Evolutionary conservation across 352 stramenopile species (phyloP).

Genomic region (Thalassiosira oceanica): DNA sequence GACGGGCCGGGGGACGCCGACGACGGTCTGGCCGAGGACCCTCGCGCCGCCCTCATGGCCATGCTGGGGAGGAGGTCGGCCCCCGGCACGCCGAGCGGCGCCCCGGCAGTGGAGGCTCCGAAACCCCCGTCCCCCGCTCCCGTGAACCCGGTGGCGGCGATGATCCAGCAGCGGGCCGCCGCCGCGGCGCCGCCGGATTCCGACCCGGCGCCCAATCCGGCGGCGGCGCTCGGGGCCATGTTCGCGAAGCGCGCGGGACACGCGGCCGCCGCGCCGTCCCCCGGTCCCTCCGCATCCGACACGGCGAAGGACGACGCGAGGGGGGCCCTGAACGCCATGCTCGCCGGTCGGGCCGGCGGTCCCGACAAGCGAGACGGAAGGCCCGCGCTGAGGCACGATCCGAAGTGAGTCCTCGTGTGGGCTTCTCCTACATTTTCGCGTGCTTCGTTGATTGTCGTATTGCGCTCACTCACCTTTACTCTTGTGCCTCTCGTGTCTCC

Average conservation of each 20-base stretch:
- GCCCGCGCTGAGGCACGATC: slow-evolving; percentile 52
- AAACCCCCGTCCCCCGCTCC: no score
- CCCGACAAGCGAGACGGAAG: not conserved
- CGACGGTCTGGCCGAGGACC: slow-evolving; percentile 23
- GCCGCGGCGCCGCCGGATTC: not conserved
- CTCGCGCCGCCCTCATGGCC: slow-evolving; percentile 27
- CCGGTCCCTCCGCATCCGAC: not conserved
- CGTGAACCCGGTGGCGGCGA: no score
- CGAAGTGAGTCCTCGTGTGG: slow-evolving; percentile 37
- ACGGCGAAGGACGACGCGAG: not conserved
- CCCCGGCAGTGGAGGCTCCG: no score
- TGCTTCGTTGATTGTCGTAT: no score
- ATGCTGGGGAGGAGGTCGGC: slow-evolving; percentile 43
- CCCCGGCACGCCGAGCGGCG: not conserved
- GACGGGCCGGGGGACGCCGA: slow-evolving; percentile 11
- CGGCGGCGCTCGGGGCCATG: slow-evolving; percentile 24
- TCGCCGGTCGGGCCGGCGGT: not conserved
- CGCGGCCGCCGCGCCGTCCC: slow-evolving; percentile 25
- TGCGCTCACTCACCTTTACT: no score
- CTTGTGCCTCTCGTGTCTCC: not conserved
- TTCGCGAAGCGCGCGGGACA: slow-evolving; percentile 52
- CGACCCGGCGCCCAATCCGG: slow-evolving; percentile 17
- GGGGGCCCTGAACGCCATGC: not conserved
- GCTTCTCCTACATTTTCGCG: no score
- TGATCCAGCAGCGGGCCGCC: not conserved